Base-by-base conservation (phyloP, 2,329 filamentous ascomycete genomes). In the Alternaria panax region DNA sequence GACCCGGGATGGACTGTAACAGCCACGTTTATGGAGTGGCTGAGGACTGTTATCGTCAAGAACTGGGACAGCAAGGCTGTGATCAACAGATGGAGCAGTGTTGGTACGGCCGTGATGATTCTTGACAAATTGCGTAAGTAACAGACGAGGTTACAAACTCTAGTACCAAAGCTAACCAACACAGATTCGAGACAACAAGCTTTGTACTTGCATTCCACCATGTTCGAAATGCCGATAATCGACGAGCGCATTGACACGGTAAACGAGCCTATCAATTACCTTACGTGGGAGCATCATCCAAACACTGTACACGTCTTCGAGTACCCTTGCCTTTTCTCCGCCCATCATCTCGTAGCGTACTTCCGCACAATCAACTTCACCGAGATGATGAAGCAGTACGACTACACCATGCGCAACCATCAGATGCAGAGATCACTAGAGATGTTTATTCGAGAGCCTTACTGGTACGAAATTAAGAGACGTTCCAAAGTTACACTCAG, bases 311-410 rank as follows among this genome's bases (percentile, higher is more conserved):
- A 97, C 76, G 80, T 98, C 0, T 81, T 98, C 4, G 89, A 93
- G 59, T 92, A 90, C 64, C 88, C 92, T 0, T 96, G 90, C 72
- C 83, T 98, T 0, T 97, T 97, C 69, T 88, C 85, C 20, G 85
- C 89, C 0, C 84, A 88, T 0, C 87, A 87, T 1, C 80, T 96
- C 3, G 89, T 96, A 3, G 88, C 88, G 0, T 96, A 93, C 74
- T 97, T 98, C 75, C 89, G 94, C 18, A 87, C 92, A 4, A 89
- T 97, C 71, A 97, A 97, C 73, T 92, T 95, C 70, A 87, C 91
- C 0, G 86, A 86, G 16, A 98, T 98, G 94, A 92, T 89, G 66
- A 87, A 88, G 58, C 86, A 90, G 16, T 93, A 89, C 68, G 91
- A 95, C 70, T 65, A 69, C 12, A 72, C 75, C 4, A 66, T 71